Conservation (phyloP, 768 basidiomycete species). For the Phaeotremella skinneri region DNA sequence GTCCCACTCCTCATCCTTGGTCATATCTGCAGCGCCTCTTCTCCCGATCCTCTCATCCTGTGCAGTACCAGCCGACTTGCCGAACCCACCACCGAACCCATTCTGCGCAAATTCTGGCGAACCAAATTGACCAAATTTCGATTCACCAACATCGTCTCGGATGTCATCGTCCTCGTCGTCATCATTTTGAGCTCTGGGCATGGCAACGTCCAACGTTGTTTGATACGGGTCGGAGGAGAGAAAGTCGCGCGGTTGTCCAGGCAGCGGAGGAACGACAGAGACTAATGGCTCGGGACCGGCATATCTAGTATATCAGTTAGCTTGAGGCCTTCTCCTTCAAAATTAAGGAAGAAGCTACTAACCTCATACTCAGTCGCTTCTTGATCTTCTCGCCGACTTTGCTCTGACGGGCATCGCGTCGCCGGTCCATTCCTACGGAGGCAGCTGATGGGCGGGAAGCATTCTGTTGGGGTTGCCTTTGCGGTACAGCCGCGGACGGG, state of each 20-base stretch:
- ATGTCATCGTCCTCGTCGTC: constrained; percentile 16
- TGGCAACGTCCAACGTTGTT: constrained; percentile 13
- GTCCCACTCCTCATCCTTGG: constrained; percentile 54
- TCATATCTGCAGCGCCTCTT: constrained; percentile 61
- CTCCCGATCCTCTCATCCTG: constrained; percentile 55
- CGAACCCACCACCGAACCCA: constrained; percentile 47
- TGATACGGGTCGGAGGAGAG: constrained; percentile 32
- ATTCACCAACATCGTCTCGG: constrained; percentile 23
- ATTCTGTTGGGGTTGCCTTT: constrained; percentile 11
- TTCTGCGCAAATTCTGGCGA: constrained; percentile 57
- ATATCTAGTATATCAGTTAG: constrained; percentile 17
- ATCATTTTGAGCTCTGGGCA: constrained; percentile 17
- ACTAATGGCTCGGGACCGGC: constrained; percentile 20
- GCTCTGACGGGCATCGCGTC: constrained; percentile 53
- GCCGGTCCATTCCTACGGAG: constrained; percentile 10
- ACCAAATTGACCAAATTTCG: constrained; percentile 50
- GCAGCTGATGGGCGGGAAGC: constrained; percentile 15
- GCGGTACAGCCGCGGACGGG: constrained; percentile 33
- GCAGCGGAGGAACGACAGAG: constrained; percentile 23
- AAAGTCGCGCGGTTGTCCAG: constrained; percentile 27
- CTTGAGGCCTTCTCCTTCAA: not conserved
- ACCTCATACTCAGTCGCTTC: constrained; percentile 93
- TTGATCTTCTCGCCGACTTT: constrained; percentile 84
- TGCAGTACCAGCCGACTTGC: constrained; percentile 24
- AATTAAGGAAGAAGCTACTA: constrained; percentile 55